A percentile compares a stretch with the other conserved stretches of the same genome.
Conservation (phyloP, 2,329 filamentous ascomycete species). For the Botrytis hyacinthi region DNA sequence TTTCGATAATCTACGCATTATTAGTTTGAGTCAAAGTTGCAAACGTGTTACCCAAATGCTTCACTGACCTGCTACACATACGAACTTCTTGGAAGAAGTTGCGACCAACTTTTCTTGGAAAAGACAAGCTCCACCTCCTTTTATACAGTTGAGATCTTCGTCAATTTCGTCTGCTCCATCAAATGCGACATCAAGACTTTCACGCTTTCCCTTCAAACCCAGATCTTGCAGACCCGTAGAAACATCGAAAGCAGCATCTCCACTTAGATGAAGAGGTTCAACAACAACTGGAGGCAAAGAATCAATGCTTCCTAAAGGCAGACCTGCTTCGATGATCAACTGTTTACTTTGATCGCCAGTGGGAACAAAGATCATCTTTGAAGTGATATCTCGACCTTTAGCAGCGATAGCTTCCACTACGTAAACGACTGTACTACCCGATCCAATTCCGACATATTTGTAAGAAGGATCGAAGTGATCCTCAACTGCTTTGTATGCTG, state of each 20-base stretch:
- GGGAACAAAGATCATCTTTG: slow-evolving; percentile 73
- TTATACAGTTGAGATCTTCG: slow-evolving; percentile 91
- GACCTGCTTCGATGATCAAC: slow-evolving; percentile 75
- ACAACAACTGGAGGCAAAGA: slow-evolving; percentile 37
- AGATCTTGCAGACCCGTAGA: slow-evolving; percentile 45
- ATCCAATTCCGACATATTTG: slow-evolving; percentile 74
- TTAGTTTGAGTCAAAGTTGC: slow-evolving; percentile 14
- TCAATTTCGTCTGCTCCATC: slow-evolving; percentile 98
- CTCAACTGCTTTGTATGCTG: slow-evolving; percentile 70
- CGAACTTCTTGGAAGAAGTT: slow-evolving; percentile 76
- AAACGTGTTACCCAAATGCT: not conserved
- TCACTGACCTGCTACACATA: slow-evolving; percentile 74
- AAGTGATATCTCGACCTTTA: slow-evolving; percentile 53
- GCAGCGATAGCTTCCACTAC: slow-evolving; percentile 77
- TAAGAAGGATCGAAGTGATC: slow-evolving; percentile 66
- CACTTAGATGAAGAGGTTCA: slow-evolving; percentile 30
- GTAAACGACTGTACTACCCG: slow-evolving; percentile 78
- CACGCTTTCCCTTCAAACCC: slow-evolving; percentile 40
- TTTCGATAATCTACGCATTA: slow-evolving; percentile 77
- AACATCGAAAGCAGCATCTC: slow-evolving; percentile 66
- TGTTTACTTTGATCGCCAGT: slow-evolving; percentile 87
- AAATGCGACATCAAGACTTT: slow-evolving; percentile 81
- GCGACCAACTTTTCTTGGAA: slow-evolving; percentile 98
- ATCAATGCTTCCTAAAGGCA: slow-evolving; percentile 61
- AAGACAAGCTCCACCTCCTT: slow-evolving; percentile 94